These are phyloP conservation scores for Pseudonitzschia delicatissima DNA, from an alignment of 108 stramenopile species.

Conservation along the genomic window DNA sequence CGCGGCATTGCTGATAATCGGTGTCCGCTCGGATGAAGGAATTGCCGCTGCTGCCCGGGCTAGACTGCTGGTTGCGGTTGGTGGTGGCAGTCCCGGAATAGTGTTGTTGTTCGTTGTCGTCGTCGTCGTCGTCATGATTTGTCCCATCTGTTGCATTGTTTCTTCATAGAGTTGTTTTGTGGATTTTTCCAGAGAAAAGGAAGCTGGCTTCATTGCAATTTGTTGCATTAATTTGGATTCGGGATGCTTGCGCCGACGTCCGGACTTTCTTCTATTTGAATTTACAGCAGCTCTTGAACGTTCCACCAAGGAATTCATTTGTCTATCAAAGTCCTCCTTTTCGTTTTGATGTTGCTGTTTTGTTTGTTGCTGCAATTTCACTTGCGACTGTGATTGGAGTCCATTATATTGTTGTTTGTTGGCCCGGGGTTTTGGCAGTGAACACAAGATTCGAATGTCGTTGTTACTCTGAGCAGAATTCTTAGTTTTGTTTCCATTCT, in stretches of 20 bases:
- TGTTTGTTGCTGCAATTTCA: neutral
- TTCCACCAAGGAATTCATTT: slow-evolving; percentile 7
- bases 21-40: neutral
- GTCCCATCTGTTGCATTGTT: neutral
- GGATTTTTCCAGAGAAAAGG: neutral
- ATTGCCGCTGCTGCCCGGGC: slow-evolving; percentile 5
- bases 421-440: neutral
- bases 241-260: neutral
- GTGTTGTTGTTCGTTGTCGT: neutral
- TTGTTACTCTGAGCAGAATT: neutral
- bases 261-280: neutral
- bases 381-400: neutral
- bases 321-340: neutral
- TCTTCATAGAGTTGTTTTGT: neutral
- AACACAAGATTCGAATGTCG: neutral
- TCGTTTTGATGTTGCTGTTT: neutral
- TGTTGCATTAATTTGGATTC: neutral
- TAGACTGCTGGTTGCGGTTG: neutral
- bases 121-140: neutral
- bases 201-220: neutral
- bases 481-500: neutral
- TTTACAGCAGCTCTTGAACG: neutral
- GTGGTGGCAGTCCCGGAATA: neutral
- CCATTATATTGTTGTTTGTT: neutral
- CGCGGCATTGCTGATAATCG: neutral